Evolutionary conservation across 306 rosid genomes (phyloP).

Genomic region (Castanospermum australe): DNA sequence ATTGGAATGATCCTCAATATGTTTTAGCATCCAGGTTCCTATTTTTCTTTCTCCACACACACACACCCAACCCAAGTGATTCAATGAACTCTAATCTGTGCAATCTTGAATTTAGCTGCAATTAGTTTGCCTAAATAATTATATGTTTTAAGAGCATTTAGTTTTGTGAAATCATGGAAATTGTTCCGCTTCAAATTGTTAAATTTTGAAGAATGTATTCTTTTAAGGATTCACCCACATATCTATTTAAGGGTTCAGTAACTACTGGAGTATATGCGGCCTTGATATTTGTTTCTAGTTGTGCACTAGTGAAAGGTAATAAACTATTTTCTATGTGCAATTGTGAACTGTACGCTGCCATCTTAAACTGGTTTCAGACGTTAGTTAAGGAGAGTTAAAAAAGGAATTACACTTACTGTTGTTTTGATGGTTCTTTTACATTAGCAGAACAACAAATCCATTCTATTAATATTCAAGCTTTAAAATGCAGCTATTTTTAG

Average conservation of each 20-base stretch:
- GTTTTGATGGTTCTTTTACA: no score
- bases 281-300: neutral
- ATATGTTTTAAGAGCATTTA: neutral
- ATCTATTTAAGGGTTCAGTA: neutral
- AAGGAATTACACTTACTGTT: neutral
- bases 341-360: neutral
- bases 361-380: slow-evolving; percentile 5
- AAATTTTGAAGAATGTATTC: neutral
- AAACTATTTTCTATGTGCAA: neutral
- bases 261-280: neutral
- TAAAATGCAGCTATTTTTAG: no score
- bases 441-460: no score
- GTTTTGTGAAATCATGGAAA: neutral
- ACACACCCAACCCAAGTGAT: no score
- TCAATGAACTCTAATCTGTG: no score
- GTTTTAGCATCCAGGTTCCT: no score
- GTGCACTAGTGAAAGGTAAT: neutral
- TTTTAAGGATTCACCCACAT: neutral
- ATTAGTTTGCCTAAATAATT: no score
- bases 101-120: no score
- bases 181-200: neutral
- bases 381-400: neutral
- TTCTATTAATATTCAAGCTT: no score
- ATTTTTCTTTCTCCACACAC: no score
- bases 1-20: no score